Conservation (phyloP, 2,329 filamentous ascomycete species). For the Pseudogymnoascus destructans region DNA sequence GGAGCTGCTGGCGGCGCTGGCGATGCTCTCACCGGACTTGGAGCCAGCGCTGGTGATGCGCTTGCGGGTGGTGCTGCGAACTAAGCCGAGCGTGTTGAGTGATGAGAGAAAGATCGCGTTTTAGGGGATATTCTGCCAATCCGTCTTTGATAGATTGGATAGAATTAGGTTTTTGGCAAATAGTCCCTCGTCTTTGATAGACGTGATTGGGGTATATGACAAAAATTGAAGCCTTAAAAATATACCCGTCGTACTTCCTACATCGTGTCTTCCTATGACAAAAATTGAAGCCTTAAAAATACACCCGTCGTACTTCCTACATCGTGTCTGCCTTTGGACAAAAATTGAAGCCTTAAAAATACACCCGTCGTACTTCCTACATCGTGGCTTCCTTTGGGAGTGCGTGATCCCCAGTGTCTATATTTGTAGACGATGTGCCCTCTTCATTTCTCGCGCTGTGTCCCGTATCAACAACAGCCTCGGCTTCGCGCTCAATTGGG, state of each 20-base stretch:
- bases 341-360: not conserved
- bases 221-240: not conserved
- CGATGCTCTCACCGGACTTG: not conserved
- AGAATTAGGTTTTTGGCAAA: not conserved
- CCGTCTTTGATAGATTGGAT: slow-evolving; percentile 1
- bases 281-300: not conserved
- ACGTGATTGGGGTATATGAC: not conserved
- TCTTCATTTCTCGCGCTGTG: not conserved
- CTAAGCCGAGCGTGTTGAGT: not conserved
- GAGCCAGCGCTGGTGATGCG: not conserved
- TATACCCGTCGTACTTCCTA: not conserved
- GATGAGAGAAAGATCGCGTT: not conserved
- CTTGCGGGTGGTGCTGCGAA: not conserved
- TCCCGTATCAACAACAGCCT: not conserved
- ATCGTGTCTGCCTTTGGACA: not conserved
- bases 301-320: not conserved
- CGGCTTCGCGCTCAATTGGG: not conserved
- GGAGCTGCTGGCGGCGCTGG: not conserved
- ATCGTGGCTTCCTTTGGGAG: not conserved
- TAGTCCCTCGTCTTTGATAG: slow-evolving; percentile 3
- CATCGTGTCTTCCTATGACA: not conserved
- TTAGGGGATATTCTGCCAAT: not conserved
- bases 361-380: not conserved
- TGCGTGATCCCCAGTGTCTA: not conserved
- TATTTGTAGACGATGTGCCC: not conserved